Percentiles rank a stretch among this genome's conserved stretches.
Conservation (phyloP, 345 rosid genomes). For the Rhizophora mangle region DNA sequence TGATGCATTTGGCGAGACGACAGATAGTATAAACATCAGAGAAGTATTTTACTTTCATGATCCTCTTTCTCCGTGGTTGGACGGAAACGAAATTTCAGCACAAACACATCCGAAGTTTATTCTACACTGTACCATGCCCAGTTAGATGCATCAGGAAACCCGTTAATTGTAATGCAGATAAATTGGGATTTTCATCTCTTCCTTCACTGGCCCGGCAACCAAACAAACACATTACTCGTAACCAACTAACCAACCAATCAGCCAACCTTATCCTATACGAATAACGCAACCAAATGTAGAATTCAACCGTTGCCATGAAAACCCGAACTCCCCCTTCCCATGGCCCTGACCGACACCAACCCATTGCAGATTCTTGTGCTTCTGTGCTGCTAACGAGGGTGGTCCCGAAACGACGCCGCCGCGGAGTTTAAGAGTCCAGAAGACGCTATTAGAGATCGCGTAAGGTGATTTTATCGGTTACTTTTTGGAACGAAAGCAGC, state of each 20-base stretch:
- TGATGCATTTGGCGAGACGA: too few species aligned
- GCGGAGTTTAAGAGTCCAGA: constrained; percentile 51
- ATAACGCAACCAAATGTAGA: background rate
- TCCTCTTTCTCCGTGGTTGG: too few species aligned
- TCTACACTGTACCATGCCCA: background rate
- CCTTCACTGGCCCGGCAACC: background rate
- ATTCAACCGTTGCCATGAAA: background rate
- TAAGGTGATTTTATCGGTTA: too few species aligned
- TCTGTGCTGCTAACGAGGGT: constrained; percentile 36
- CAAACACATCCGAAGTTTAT: too few species aligned
- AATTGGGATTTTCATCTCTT: background rate
- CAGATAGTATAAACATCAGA: too few species aligned
- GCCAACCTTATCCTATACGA: constrained; percentile 9
- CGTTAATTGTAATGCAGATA: background rate
- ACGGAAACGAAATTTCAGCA: too few species aligned
- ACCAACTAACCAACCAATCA: too few species aligned
- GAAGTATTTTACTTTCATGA: too few species aligned
- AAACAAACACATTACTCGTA: background rate
- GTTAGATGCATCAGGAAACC: background rate
- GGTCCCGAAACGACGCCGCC: constrained; percentile 57
- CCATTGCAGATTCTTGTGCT: constrained; percentile 29
- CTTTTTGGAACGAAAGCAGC: background rate
- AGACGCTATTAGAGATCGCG: constrained; percentile 36
- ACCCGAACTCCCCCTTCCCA: constrained; percentile 13
- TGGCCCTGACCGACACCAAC: constrained; percentile 49